These are phyloP conservation scores for Aspergillus pseudoviridinutans DNA, from an alignment of 2,329 filamentous ascomycete species.

Conservation along the genomic window DNA sequence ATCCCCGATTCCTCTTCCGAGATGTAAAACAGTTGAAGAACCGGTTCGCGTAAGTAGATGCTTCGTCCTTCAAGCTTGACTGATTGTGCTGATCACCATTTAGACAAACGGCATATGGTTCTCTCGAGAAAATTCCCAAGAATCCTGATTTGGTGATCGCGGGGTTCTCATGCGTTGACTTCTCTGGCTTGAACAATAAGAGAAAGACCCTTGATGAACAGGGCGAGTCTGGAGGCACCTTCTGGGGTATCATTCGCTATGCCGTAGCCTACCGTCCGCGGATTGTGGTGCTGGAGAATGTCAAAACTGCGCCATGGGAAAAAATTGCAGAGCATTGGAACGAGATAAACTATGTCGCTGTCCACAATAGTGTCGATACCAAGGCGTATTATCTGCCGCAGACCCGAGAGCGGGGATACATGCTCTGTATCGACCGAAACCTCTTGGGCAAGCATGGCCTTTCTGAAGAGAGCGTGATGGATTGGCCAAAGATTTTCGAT, in stretches of 20 bases:
- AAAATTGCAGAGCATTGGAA: slow-evolving; percentile 45
- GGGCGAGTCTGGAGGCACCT: slow-evolving; percentile 65
- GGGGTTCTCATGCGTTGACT: slow-evolving; percentile 73
- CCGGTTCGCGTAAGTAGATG: slow-evolving; percentile 44
- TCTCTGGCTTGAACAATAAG: slow-evolving; percentile 61
- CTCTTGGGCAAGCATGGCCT: slow-evolving; percentile 18
- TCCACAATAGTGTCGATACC: slow-evolving; percentile 55
- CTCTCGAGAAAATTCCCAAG: slow-evolving; percentile 52
- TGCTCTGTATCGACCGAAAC: slow-evolving; percentile 51
- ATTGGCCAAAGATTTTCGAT: slow-evolving; percentile 43
- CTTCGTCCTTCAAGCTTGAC: not conserved
- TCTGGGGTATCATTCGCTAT: slow-evolving; percentile 59
- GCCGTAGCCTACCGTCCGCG: slow-evolving; percentile 53
- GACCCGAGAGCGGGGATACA: slow-evolving; percentile 58
- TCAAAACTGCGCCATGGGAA: slow-evolving; percentile 58
- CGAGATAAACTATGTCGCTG: slow-evolving; percentile 54
- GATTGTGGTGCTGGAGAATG: slow-evolving; percentile 70
- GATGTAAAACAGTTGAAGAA: slow-evolving; percentile 56
- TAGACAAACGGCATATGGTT: slow-evolving; percentile 65
- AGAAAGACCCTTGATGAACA: slow-evolving; percentile 49
- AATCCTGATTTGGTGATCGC: slow-evolving; percentile 64
- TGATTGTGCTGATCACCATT: slow-evolving; percentile 9
- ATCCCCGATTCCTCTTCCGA: slow-evolving; percentile 51
- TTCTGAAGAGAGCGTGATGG: slow-evolving; percentile 20
- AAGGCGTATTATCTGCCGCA: slow-evolving; percentile 73